phyloP scores from a whole-genome alignment of 1,284 basidiomycete species.

The Moesziomyces sp. region DNA sequence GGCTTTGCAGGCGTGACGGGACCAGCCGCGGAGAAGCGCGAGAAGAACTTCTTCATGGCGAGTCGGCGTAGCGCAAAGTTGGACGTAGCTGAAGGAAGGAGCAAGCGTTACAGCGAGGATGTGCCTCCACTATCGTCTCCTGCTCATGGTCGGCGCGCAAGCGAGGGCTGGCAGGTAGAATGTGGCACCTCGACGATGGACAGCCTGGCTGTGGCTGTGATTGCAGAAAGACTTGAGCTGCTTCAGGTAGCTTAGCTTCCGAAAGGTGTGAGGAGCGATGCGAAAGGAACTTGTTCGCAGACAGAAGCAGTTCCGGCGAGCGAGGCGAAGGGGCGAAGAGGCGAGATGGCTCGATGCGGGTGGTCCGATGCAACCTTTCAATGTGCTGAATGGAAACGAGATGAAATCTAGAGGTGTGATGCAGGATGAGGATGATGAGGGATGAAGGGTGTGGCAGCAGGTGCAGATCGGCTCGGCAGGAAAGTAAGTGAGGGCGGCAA shows the following conservation, averaged over 20 bases:
- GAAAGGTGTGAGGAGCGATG: not conserved
- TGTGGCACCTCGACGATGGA: too few relatives aligned
- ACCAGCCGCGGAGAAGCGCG: conserved; percentile 45
- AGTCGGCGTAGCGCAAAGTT: not conserved
- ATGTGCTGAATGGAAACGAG: not conserved
- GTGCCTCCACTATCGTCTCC: not conserved
- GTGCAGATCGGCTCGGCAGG: not conserved
- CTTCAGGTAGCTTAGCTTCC: not conserved
- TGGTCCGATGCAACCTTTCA: not conserved
- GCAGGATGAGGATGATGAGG: not conserved
- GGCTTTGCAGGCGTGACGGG: conserved; percentile 14
- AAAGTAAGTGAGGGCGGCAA: not conserved
- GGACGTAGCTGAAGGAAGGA: not conserved
- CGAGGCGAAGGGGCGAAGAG: too few relatives aligned
- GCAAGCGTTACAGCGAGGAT: not conserved
- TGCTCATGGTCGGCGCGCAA: not conserved
- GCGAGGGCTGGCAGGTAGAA: not conserved
- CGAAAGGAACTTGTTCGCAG: not conserved
- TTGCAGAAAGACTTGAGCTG: not conserved
- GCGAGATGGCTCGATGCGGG: not conserved
- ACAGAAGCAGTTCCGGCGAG: not conserved
- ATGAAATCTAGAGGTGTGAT: not conserved
- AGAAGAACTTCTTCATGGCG: conserved; percentile 57
- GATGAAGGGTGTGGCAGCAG: not conserved
- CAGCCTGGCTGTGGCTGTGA: not conserved